Evolutionary conservation across 2,329 filamentous ascomycete species (phyloP).

Genomic region (Boeremia exigua): DNA sequence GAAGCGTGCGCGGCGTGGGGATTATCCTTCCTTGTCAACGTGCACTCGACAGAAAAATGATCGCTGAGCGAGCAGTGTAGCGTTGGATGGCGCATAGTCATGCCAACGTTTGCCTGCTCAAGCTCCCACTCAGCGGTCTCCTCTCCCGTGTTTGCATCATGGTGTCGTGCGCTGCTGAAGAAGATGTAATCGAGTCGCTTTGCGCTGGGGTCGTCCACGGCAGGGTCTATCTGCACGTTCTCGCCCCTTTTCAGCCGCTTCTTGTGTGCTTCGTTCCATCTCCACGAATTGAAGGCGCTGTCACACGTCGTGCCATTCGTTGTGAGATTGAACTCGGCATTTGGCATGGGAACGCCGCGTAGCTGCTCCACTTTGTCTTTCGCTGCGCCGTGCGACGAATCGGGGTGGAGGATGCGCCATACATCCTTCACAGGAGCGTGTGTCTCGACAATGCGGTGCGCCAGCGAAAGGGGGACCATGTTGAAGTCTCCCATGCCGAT

Average conservation of each 20-base stretch:
- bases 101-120: conserved; percentile 72
- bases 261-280: conserved; percentile 77
- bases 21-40: conserved; percentile 56
- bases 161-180: conserved; percentile 54
- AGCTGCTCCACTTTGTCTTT: conserved; percentile 70
- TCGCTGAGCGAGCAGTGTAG: conserved; percentile 89
- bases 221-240: conserved; percentile 68
- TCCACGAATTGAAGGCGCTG: conserved; percentile 87
- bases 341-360: conserved; percentile 71
- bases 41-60: conserved; percentile 90
- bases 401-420: conserved; percentile 84
- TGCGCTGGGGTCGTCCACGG: conserved; percentile 73
- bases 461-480: conserved; percentile 86
- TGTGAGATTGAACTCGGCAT: conserved; percentile 75
- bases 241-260: conserved; percentile 70
- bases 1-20: conserved; percentile 12
- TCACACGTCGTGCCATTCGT: conserved; percentile 90
- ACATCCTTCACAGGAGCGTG: conserved; percentile 80
- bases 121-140: conserved; percentile 67
- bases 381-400: conserved; percentile 79
- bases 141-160: conserved; percentile 35
- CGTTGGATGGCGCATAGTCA: conserved; percentile 80
- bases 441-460: conserved; percentile 80
- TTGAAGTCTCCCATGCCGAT: conserved; percentile 94
- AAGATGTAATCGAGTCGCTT: conserved; percentile 97